Conservation (phyloP, 225 moss, liverwort and hornwort genomes). For the Marchantia paleacea region DNA sequence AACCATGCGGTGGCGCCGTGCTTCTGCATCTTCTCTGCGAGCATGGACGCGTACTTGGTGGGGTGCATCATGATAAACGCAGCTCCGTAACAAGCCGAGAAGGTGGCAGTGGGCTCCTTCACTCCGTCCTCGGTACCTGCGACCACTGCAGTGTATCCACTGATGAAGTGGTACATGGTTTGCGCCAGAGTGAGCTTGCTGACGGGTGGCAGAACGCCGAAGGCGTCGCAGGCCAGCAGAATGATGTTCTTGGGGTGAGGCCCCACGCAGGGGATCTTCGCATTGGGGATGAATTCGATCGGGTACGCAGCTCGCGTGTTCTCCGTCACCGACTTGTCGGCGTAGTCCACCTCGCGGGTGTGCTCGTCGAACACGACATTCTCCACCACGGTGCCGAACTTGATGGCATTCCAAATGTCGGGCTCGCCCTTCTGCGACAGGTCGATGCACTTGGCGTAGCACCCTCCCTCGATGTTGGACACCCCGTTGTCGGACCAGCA, state of each 20-base stretch:
- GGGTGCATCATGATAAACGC: constrained; percentile 99
- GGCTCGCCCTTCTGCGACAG: constrained; percentile 80
- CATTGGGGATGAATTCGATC: constrained; percentile 96
- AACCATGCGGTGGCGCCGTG: constrained; percentile 83
- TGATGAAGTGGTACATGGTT: constrained; percentile 99
- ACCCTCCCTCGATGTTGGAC: constrained; percentile 95
- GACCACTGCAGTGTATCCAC: constrained; percentile 92
- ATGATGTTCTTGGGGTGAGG: constrained; percentile 96
- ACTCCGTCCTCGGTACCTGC: constrained; percentile 97
- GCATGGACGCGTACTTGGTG: constrained; percentile 92
- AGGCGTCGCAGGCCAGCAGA: constrained; percentile 90
- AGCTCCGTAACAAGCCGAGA: constrained; percentile 97
- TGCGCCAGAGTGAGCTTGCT: constrained; percentile 91
- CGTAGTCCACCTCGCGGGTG: constrained; percentile 77
- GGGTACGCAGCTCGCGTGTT: constrained; percentile 97
- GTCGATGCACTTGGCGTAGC: constrained; percentile 97
- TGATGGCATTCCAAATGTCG: constrained; percentile 96
- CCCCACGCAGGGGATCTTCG: constrained; percentile 85
- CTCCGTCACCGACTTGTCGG: constrained; percentile 94
- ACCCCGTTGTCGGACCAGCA: constrained; percentile 87
- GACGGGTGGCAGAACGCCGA: constrained; percentile 95
- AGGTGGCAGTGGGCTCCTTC: constrained; percentile 88
- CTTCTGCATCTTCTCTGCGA: constrained; percentile 85
- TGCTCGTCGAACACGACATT: constrained; percentile 98
- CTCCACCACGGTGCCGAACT: constrained; percentile 97